Evolutionary conservation across 2,329 filamentous ascomycete species (phyloP), one percentile per base, ranked within the genome.

Genomic region (Phialophora macrospora): DNA sequence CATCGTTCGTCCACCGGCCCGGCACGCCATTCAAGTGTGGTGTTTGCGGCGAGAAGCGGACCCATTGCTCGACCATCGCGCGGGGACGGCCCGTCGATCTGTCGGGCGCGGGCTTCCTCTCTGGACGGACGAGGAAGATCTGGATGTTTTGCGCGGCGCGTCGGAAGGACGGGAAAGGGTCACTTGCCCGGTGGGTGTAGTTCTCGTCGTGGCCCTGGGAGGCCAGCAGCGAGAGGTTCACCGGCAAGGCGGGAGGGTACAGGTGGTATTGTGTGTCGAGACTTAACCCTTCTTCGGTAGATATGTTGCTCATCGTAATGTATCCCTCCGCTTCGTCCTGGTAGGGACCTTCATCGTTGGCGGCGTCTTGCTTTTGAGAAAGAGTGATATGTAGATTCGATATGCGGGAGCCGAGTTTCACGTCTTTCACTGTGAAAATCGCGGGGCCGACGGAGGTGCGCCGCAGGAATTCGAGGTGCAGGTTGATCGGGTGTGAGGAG

Each of bases 381-480:
- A 90, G 82, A 14, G 83, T 83, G 62, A 90, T 80, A 72, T 90
- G 87, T 26, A 90, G 82, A 30, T 87, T 82, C 20, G 85, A 87
- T 1, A 87, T 85, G 70, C 88, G 85, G 2, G 84, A 79, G 17
- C 88, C 88, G 48, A 90, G 79, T 74, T 90, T 90, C 55, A 85
- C 81, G 74, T 90, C 85, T 68, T 84, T 79, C 28, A 90, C 83
- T 22, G 77, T 82, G 74, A 90, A 84, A 1, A 76, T 78, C 1
- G 84, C 87, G 0, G 82, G 81, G 0, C 88, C 88, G 22, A 77
- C 78, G 65, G 85, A 80, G 0, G 88, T 90, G 66, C 88, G 84
- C 4, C 87, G 84, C 5, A 90, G 80, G 77, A 90, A 90, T 64
- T 87, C 83, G 44, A 89, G 80, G 72, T 90, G 88, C 22, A 90